phyloP scores from a whole-genome alignment of 208 protist species.

The Wallacemonas sp. region DNA sequence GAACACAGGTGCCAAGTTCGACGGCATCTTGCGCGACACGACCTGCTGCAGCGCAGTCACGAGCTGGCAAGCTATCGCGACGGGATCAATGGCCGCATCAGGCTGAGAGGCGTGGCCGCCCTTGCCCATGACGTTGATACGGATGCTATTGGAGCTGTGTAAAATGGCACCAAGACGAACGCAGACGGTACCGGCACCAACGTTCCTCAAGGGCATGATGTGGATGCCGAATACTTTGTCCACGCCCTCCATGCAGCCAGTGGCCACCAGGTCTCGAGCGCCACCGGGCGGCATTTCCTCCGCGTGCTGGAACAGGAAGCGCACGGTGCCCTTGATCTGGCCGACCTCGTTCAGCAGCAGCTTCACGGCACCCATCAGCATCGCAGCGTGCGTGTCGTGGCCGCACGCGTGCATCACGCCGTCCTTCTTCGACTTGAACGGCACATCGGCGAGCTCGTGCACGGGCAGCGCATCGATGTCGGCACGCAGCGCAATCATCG shows the following conservation, averaged over 20 bases:
- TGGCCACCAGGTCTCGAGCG: constrained; percentile 45
- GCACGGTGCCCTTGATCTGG: constrained; percentile 58
- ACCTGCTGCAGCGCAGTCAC: constrained; percentile 54
- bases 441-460: no score
- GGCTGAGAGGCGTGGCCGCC: constrained; percentile 69
- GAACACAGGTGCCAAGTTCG: constrained; percentile 43
- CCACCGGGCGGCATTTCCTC: constrained; percentile 60
- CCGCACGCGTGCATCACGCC: no score
- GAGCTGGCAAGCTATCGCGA: constrained; percentile 38
- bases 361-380: constrained; percentile 60
- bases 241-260: constrained; percentile 49
- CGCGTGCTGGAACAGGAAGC: constrained; percentile 71
- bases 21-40: constrained; percentile 44
- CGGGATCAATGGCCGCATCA: constrained; percentile 50
- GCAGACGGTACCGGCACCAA: background rate
- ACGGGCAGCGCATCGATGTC: no score
- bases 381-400: no score
- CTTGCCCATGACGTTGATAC: constrained; percentile 36
- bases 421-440: no score
- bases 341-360: constrained; percentile 48
- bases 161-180: constrained; percentile 27
- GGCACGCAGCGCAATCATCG: no score
- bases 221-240: constrained; percentile 59
- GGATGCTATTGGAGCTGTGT: constrained; percentile 32
- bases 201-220: constrained; percentile 21